Evolutionary conservation across 2,329 filamentous ascomycete genomes (phyloP).

Genomic region (Alternaria longipes): DNA sequence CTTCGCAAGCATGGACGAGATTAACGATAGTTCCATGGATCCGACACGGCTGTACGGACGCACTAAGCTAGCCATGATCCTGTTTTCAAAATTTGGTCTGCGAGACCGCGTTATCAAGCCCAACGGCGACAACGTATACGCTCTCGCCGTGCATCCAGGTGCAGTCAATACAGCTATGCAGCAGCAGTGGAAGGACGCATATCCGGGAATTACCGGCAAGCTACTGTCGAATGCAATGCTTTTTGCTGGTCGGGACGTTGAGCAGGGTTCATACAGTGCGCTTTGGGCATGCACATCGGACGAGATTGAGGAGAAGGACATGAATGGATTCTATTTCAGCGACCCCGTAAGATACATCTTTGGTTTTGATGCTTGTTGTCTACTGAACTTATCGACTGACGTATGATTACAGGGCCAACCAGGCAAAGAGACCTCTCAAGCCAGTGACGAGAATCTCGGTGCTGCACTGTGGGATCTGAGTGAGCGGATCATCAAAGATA

Average conservation of each 20-base stretch:
- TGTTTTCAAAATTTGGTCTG: constrained; percentile 56
- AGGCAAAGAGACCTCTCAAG: constrained; percentile 53
- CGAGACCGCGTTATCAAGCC: constrained; percentile 54
- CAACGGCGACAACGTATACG: constrained; percentile 54
- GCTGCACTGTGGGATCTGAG: constrained; percentile 55
- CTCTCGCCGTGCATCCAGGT: constrained; percentile 56
- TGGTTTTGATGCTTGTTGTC: too few species aligned
- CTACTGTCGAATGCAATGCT: constrained; percentile 50
- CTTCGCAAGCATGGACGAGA: constrained; percentile 55
- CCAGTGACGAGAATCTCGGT: constrained; percentile 52
- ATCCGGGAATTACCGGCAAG: constrained; percentile 54
- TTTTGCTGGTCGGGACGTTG: constrained; percentile 47
- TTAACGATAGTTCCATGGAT: constrained; percentile 52
- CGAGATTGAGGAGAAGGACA: constrained; percentile 54
- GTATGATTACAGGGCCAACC: constrained; percentile 27
- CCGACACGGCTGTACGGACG: constrained; percentile 53
- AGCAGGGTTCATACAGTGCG: constrained; percentile 58
- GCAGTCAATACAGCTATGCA: constrained; percentile 56
- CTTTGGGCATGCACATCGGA: constrained; percentile 53
- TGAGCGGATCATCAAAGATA: constrained; percentile 52
- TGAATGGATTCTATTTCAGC: constrained; percentile 57
- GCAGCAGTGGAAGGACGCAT: constrained; percentile 59
- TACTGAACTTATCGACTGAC: neutral
- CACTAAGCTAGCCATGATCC: constrained; percentile 56
- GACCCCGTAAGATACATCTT: constrained; percentile 37